Base-by-base conservation (phyloP, 2,329 filamentous ascomycete species). In the Pseudocercospora vitis region DNA sequence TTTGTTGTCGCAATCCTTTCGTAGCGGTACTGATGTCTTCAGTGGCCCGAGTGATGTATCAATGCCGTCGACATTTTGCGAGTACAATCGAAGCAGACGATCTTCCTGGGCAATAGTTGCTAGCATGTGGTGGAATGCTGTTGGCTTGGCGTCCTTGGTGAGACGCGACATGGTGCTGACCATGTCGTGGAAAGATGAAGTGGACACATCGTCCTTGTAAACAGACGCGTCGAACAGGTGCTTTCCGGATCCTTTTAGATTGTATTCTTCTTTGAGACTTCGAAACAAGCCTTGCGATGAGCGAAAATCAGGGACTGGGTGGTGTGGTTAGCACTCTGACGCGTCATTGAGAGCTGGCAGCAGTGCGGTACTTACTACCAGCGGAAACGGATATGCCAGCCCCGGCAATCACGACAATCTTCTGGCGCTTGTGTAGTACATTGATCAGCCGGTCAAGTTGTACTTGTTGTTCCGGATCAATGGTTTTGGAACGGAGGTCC, bases 301-400 rank as follows among this genome's bases (percentile, higher is more conserved):
- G 61, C 94, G 89, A 68, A 99, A 99, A 71, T 99, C 94, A 64
- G 94, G 94, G 65, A 99, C 87, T 89, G 55, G 32, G 39, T 54
- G 58, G 56, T 50, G 60, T 63, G 57, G 63, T 59, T 62, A 58
- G 56, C 48, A 49, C 23, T 37, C 29, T 7, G 49, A 57, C 51
- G 56, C 55, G 57, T 59, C 50, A 52, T 37, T 32, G 26, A 48
- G 53, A 46, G 42, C 48, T 56, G 48, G 42, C 45, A 40, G 45
- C 56, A 45, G 42, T 40, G 50, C 63, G 67, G 57, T 63, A 83
- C 86, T 68, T 80, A 88, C 85, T 95, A 59, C 94, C 94, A 63
- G 94, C 92, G 50, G 92, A 92, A 48, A 96, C 94, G 32, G 94
- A 97, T 65, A 99, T 99, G 58, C 94, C 94, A 60, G 94, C 94